Percentiles rank a stretch among this genome's conserved stretches.
These are phyloP conservation scores for Candida mattraensis DNA, from an alignment of 805 yeast species.

Conservation along the genomic window DNA sequence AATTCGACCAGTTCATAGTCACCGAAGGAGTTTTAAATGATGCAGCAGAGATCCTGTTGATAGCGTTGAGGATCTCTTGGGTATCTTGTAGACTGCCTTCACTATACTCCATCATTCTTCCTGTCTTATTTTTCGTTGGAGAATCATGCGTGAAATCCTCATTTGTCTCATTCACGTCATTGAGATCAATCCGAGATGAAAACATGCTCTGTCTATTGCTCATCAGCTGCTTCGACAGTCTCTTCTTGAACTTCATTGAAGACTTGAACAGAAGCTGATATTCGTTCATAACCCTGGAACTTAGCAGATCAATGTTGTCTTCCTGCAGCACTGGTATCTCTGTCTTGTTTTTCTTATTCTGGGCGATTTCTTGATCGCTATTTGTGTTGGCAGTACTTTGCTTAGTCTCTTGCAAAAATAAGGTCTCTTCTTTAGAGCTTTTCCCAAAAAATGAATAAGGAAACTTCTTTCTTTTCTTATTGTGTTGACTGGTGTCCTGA, in stretches of 20 bases:
- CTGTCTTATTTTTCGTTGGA: slow-evolving; percentile 19
- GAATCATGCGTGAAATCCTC: slow-evolving; percentile 21
- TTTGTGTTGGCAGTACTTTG: background rate
- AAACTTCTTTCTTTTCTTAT: slow-evolving; percentile 10
- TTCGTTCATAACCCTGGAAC: slow-evolving; percentile 72
- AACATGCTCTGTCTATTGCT: slow-evolving; percentile 22
- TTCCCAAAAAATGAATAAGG: slow-evolving; percentile 8
- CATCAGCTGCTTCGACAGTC: slow-evolving; percentile 27
- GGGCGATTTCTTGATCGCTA: background rate
- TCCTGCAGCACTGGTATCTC: slow-evolving; percentile 7
- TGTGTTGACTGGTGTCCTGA: background rate
- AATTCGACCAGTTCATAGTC: slow-evolving; percentile 38
- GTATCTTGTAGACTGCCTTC: slow-evolving; percentile 12
- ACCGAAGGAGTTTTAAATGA: slow-evolving; percentile 37
- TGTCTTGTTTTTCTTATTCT: background rate
- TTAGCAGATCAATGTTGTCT: slow-evolving; percentile 56
- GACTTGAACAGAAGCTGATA: slow-evolving; percentile 42
- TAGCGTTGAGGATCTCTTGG: slow-evolving; percentile 16
- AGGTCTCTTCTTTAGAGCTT: background rate
- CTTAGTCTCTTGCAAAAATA: background rate
- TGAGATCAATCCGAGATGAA: slow-evolving; percentile 20
- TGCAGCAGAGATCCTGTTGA: slow-evolving; percentile 21
- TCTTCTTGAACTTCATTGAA: slow-evolving; percentile 17
- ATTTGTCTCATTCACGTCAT: slow-evolving; percentile 16
- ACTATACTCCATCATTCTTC: slow-evolving; percentile 1